These are phyloP conservation scores for Citrus sinensis DNA, from an alignment of 345 rosid genomes.

Conservation along the genomic window DNA sequence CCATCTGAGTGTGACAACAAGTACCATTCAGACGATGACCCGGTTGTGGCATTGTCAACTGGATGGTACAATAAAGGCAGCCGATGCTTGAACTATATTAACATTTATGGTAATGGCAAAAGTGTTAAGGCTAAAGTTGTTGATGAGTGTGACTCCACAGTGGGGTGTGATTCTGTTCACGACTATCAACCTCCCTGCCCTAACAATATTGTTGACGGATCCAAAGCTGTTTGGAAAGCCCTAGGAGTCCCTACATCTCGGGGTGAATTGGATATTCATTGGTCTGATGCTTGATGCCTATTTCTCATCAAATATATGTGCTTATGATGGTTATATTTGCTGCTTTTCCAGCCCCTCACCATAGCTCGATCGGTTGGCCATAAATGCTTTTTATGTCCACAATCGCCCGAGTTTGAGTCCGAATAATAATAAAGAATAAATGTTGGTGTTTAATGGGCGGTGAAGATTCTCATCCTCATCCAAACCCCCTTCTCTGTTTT, in stretches of 20 bases:
- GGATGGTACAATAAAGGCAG: slow-evolving; percentile 30
- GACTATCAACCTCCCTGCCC: slow-evolving; percentile 31
- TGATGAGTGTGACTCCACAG: slow-evolving; percentile 29
- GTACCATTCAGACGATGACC: slow-evolving; percentile 8
- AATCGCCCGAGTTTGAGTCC: too few species aligned
- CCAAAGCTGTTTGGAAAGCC: slow-evolving; percentile 27
- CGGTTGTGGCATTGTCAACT: slow-evolving; percentile 26
- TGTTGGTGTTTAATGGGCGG: too few species aligned
- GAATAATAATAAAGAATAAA: too few species aligned
- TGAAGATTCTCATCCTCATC: too few species aligned
- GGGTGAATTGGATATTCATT: slow-evolving; percentile 13
- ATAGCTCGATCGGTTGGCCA: too few species aligned
- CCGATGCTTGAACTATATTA: slow-evolving; percentile 18
- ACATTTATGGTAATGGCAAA: slow-evolving; percentile 19
- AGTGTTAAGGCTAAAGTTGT: slow-evolving; percentile 28
- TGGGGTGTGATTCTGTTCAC: slow-evolving; percentile 21
- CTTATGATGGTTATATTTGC: not conserved
- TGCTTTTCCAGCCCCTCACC: not conserved
- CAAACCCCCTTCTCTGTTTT: too few species aligned
- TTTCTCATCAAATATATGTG: not conserved
- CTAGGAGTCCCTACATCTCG: slow-evolving; percentile 9
- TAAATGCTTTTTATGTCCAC: too few species aligned
- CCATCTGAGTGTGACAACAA: slow-evolving; percentile 29
- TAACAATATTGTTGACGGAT: slow-evolving; percentile 31
- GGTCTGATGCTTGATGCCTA: slow-evolving; percentile 21